Evolutionary conservation across 805 yeast species (phyloP).

Genomic region (Naumovozyma dairenensis): DNA sequence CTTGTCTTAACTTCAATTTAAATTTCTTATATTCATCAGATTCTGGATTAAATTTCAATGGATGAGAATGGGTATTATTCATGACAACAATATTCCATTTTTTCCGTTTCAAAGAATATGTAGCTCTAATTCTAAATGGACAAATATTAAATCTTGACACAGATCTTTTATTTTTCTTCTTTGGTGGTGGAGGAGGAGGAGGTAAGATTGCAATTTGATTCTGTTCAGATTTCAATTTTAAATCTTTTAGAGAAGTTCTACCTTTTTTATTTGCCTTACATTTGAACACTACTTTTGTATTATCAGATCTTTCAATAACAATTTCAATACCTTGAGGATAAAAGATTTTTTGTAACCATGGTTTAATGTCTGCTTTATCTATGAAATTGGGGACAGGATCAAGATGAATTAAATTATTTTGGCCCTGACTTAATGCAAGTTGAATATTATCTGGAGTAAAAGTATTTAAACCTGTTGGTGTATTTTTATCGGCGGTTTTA

Average conservation of each 20-base stretch:
- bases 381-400: constrained; percentile 30
- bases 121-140: constrained; percentile 57
- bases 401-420: constrained; percentile 28
- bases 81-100: constrained; percentile 53
- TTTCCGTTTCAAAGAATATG: constrained; percentile 40
- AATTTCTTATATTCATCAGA: constrained; percentile 28
- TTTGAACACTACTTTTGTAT: constrained; percentile 47
- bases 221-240: not conserved
- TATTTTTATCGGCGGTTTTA: too few species aligned
- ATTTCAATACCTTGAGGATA: constrained; percentile 39
- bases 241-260: constrained; percentile 1
- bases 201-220: constrained; percentile 3
- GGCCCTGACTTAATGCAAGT: constrained; percentile 15
- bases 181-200: not conserved
- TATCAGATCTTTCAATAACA: constrained; percentile 53
- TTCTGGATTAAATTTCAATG: constrained; percentile 26
- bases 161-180: constrained; percentile 21
- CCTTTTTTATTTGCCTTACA: constrained; percentile 34
- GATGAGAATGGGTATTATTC: constrained; percentile 50
- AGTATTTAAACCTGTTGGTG: too few species aligned
- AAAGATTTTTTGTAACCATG: constrained; percentile 45
- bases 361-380: constrained; percentile 43
- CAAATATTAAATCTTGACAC: constrained; percentile 35
- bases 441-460: constrained; percentile 6
- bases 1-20: constrained; percentile 19